phyloP scores from a whole-genome alignment of 257 asterid genomes.

The Schizonepeta tenuifolia region DNA sequence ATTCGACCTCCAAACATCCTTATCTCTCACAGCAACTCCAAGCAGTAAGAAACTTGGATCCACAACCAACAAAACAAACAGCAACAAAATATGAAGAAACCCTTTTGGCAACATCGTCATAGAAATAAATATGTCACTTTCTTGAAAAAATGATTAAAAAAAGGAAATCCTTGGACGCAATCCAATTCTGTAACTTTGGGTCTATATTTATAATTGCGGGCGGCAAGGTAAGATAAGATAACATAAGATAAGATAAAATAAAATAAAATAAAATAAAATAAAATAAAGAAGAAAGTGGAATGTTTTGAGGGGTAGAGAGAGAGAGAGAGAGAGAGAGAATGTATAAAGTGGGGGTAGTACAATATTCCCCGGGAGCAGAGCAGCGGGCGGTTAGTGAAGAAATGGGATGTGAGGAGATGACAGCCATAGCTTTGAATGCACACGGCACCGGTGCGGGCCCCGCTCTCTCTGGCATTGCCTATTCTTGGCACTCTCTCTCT shows the following conservation, averaged over 20 bases:
- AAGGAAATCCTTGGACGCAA: not conserved
- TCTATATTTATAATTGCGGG: conserved; percentile 16
- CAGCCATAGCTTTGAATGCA: conserved; percentile 42
- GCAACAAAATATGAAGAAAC: conserved; percentile 18
- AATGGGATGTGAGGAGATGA: conserved; percentile 27
- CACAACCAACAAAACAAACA: conserved; percentile 23
- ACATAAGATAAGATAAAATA: not conserved
- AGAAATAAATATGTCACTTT: not conserved
- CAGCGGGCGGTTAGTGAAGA: conserved; percentile 27
- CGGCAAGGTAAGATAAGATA: not conserved
- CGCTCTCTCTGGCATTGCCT: conserved; percentile 25
- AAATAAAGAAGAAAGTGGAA: not conserved
- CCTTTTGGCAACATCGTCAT: conserved; percentile 25
- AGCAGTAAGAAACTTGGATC: conserved; percentile 12
- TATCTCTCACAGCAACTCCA: conserved; percentile 46
- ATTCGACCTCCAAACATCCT: conserved; percentile 62
- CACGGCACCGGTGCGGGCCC: conserved; percentile 31
- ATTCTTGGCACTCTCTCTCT: conserved; percentile 7
- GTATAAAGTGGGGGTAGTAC: not conserved
- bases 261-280: not conserved
- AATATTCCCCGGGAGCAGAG: not conserved
- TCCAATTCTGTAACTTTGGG: conserved; percentile 2
- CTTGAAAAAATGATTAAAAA: not conserved
- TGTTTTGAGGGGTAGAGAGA: not conserved
- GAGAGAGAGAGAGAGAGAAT: no score